Base-by-base conservation (phyloP, 176 grass and related monocot species). In the Stipa capillata region DNA sequence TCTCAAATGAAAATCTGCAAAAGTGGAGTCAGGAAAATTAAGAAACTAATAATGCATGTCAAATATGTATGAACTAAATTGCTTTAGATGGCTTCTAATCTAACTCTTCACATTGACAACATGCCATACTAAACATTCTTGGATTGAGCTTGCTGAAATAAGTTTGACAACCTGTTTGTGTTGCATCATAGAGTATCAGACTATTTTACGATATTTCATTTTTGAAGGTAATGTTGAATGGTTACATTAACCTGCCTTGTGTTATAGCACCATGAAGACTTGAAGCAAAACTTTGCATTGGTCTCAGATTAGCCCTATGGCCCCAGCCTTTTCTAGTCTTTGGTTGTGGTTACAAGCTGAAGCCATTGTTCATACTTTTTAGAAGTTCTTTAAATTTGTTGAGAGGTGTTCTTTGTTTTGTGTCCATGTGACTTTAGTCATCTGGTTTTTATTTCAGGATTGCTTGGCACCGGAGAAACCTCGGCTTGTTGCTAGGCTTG, bases 401-500 rank as follows among this genome's bases (percentile, higher is more conserved):
- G 3, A 68, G 40, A 65, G 56, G 57, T 66, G 6, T 63, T 42
- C 18, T 24, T 37, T 74, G 2, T 78, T 51, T 62, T 54, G 10
- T 66, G 1, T 18, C 27, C 48, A n/a, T 48, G 28, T 2, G 0
- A 41, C 6, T 76, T 64, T 28, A 69, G 27, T 55, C 1, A 42
- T 67, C 50, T 78, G 11, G 2, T 33, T 64, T 65, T 86, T 77
- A 41, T 84, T 90, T 78, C 79, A 97, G 95, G 85, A 90, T 87
- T 85, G 83, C 40, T 86, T 97, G 79, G 89, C 91, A 34, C 70
- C 80, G 27, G 85, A 92, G 85, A 97, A 97, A 72, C 83, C 89
- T 48, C 91, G 95, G 5, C 49, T 92, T 31, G 85, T 97, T 23
- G 94, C 95, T 87, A 94, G 95, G 77, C 91, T 97, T 85, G 79